Evolutionary conservation across 2,329 filamentous ascomycete species (phyloP).

Genomic region (Microthyrium microscopicum): DNA sequence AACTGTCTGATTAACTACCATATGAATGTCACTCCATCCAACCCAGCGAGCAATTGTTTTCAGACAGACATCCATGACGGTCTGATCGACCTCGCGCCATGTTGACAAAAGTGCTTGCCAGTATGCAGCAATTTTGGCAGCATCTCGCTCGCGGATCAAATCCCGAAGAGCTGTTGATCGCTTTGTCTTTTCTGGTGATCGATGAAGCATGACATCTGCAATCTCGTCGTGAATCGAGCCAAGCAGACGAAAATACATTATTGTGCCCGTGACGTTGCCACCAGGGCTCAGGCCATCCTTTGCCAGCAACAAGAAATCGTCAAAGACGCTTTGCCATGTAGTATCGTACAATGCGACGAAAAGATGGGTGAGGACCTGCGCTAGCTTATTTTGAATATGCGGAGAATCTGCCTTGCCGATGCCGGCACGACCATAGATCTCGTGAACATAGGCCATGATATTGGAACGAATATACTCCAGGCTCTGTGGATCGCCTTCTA

Average conservation of each 20-base stretch:
- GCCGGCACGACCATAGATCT: slow-evolving; percentile 47
- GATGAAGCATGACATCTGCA: slow-evolving; percentile 72
- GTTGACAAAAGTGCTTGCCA: slow-evolving; percentile 82
- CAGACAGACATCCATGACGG: slow-evolving; percentile 74
- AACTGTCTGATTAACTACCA: slow-evolving; percentile 83
- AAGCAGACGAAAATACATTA: slow-evolving; percentile 78
- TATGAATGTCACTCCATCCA: slow-evolving; percentile 92
- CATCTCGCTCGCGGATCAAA: slow-evolving; percentile 68
- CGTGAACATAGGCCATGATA: slow-evolving; percentile 63
- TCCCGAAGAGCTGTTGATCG: slow-evolving; percentile 86
- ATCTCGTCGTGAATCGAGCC: slow-evolving; percentile 93
- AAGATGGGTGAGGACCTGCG: slow-evolving; percentile 85
- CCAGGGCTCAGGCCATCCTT: slow-evolving; percentile 32
- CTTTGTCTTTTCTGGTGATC: slow-evolving; percentile 63
- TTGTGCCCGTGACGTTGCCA: slow-evolving; percentile 59
- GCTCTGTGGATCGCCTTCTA: slow-evolving; percentile 55
- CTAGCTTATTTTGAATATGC: slow-evolving; percentile 87
- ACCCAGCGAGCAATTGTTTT: slow-evolving; percentile 94
- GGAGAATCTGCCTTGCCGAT: slow-evolving; percentile 47
- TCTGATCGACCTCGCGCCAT: slow-evolving; percentile 49
- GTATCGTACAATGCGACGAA: slow-evolving; percentile 76
- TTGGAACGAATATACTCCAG: slow-evolving; percentile 64
- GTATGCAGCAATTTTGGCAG: slow-evolving; percentile 69
- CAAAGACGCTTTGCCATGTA: slow-evolving; percentile 79
- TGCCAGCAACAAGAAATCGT: slow-evolving; percentile 71